Conservation (phyloP, 2,329 filamentous ascomycete species). For the Cercospora citrullina region DNA sequence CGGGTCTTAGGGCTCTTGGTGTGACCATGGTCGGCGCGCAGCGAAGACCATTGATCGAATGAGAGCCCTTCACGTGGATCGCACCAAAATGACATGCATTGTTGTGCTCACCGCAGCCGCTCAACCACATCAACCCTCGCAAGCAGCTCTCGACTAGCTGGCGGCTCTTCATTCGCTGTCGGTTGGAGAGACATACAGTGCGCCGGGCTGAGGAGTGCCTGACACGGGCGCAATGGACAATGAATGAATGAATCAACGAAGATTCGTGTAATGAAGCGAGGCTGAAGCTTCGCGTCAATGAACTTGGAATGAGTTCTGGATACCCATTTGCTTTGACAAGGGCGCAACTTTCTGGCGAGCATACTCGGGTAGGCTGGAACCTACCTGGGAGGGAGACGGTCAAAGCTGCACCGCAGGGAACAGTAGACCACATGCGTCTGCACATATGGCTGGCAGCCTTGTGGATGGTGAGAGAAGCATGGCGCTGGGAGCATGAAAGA, state of each 20-base stretch:
- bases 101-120: background rate
- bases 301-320: constrained; percentile 22
- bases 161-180: background rate
- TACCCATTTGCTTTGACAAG: constrained; percentile 25
- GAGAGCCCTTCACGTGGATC: constrained; percentile 37
- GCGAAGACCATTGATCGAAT: constrained; percentile 66
- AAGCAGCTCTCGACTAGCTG: background rate
- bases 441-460: constrained; percentile 1
- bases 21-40: constrained; percentile 63
- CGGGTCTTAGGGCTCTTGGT: constrained; percentile 60
- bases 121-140: background rate
- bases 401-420: background rate
- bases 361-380: background rate
- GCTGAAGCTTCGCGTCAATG: background rate
- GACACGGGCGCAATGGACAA: constrained; percentile 10
- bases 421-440: background rate
- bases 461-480: background rate
- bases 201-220: background rate
- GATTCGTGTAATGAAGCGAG: constrained; percentile 10
- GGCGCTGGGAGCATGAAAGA: background rate
- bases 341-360: background rate
- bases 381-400: background rate
- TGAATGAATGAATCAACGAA: background rate
- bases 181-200: background rate
- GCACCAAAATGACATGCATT: background rate